Base-by-base conservation (phyloP, 2,329 filamentous ascomycete species). In the Pseudopyricularia cyperi region DNA sequence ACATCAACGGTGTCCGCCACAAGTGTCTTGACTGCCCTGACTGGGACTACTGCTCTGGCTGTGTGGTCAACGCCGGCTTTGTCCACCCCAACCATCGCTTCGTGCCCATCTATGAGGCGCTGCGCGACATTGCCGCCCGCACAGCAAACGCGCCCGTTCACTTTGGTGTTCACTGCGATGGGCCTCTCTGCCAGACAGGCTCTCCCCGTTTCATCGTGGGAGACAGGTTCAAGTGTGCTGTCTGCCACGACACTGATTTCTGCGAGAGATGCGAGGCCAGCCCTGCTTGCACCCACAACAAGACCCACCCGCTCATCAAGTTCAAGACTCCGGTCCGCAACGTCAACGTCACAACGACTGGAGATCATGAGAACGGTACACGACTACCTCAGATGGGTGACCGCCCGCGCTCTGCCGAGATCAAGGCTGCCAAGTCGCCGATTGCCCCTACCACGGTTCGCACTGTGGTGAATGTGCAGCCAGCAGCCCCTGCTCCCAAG, bases 11-110 rank as follows among this genome's bases (percentile, higher is more conserved):
- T 60, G 77, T 95, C 53, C 91, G 93, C 59, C 85, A 97, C 79
- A 98, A 98, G 76, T 98, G 93, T 67, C 75, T 97, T 57, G 84
- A 89, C 65, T 98, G 93, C 73, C 93, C 94, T 44, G 93, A 98
- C 67, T 98, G 89, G 86, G 93, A 98, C 63, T 97, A 87, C 71
- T 98, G 93, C 73, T 76, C 77, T 24, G 73, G 79, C 8, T 98
- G 94, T 68, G 68, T 88, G 54, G 69, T 75, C 60, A 79, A 76
- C 58, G 84, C 87, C 46, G 67, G 70, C 55, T 75, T 80, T 60
- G 80, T 77, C 49, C 94, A 98, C 65, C 81, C 87, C 17, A 76
- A 78, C 52, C 93, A 98, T 67, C 86, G 90, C 58, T 97, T 98
- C 63, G 87, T 87, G 12, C 81, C 89, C 42, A 78, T 98, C 58